Base-by-base conservation (phyloP, 2,329 filamentous ascomycete genomes). In the Diaporthe velutina region DNA sequence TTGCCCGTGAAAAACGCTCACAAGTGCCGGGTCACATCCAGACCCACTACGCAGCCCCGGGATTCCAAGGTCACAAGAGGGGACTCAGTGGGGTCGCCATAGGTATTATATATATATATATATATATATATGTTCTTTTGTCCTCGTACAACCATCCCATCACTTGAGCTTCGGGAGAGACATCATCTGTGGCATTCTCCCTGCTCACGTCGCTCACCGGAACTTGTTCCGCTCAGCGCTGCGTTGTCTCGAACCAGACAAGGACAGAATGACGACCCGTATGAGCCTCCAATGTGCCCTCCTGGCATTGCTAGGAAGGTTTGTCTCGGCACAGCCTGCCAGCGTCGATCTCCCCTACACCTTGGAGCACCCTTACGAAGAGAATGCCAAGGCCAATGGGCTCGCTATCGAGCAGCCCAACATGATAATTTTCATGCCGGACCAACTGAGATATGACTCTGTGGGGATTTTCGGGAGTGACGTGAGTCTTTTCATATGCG, bases 381-480 rank as follows among this genome's bases (percentile, higher is more conserved):
- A 67, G 64, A 30, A 38, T 30, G 45, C 64, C 22, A 52, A 52
- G 33, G 33, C 45, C 33, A 67, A 67, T 52, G 45, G 64, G 4
- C n/a, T 67, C 2, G 45, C 45, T 15, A 28, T 52, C 7, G 64
- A 67, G 64, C 50, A 67, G n/a, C 64, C 64, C 7, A 67, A 67
- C 19, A 67, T 67, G 15, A 67, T 67, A 9, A 67, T 67, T 2
- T 67, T 67, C 15, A 67, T 67, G 45, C 64, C 64, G 1, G 86
- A 88, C 66, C 86, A 87, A 78, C 80, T 88, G 4, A 83, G 86
- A 13, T 86, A 84, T 58, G 86, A 87, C 76, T 83, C 85, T 2
- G 78, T 87, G 0, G 82, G 83, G 0, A 42, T 55, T 13, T 28
- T 66, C 38, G 70, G 70, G 15, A 71, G 57, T 13, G 57, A 71